These are phyloP conservation scores for Comarum palustre DNA, from an alignment of 306 rosid species.

Conservation along the genomic window DNA sequence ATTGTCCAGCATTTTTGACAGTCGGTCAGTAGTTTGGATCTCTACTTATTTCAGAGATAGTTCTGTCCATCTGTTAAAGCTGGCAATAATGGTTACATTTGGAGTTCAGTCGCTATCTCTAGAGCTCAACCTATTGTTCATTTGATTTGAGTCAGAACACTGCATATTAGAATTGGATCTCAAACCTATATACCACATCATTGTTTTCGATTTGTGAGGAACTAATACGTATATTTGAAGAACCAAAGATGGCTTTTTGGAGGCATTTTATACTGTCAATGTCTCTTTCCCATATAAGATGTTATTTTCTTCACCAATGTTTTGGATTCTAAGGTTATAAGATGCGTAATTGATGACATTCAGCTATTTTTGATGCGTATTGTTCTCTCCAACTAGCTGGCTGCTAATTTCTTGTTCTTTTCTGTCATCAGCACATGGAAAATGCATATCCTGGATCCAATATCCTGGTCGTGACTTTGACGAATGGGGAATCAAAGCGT, in stretches of 20 bases:
- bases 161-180: conserved; percentile 16
- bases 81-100: conserved; percentile 33
- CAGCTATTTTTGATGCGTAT: conserved; percentile 12
- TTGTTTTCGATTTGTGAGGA: conserved; percentile 21
- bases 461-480: conserved; percentile 88
- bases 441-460: conserved; percentile 93
- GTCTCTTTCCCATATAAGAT: conserved; percentile 9
- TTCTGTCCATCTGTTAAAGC: conserved; percentile 34
- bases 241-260: conserved; percentile 12
- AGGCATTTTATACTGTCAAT: conserved; percentile 28
- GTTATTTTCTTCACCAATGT: conserved; percentile 13
- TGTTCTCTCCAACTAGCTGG: conserved; percentile 22
- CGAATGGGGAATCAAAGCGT: conserved; percentile 92
- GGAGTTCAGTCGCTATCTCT: conserved; percentile 24
- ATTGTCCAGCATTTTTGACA: no score
- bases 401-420: conserved; percentile 28
- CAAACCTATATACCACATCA: conserved; percentile 13
- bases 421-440: conserved; percentile 86
- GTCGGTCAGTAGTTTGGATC: background rate
- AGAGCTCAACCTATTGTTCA: conserved; percentile 14
- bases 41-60: conserved; percentile 9
- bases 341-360: conserved; percentile 28
- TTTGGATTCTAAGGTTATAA: conserved; percentile 28
- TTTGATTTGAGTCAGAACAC: conserved; percentile 6
- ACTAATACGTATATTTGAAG: conserved; percentile 14